Evolutionary conservation across 768 basidiomycete species (phyloP).

Genomic region (Mycena floridula): DNA sequence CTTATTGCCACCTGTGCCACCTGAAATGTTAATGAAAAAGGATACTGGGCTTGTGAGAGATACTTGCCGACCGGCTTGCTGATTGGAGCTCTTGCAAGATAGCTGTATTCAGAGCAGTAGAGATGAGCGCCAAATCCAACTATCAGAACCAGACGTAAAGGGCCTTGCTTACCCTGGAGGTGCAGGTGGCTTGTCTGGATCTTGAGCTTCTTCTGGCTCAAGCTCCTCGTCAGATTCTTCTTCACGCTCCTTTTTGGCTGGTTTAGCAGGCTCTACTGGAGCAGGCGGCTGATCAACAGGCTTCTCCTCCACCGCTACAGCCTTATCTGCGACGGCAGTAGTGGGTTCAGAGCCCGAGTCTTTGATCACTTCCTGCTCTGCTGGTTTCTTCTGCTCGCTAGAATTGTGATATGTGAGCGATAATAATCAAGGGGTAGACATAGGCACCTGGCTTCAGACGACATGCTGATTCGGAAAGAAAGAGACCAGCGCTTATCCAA

Average conservation of each 20-base stretch:
- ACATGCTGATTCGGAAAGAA: not conserved
- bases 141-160: no score
- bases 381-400: not conserved
- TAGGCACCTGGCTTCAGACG: not conserved
- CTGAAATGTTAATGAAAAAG: no score
- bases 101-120: no score
- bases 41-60: no score
- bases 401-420: not conserved
- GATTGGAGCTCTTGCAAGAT: no score
- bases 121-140: no score
- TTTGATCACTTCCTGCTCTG: not conserved
- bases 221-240: not conserved
- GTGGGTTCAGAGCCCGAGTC: not conserved
- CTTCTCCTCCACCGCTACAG: not conserved
- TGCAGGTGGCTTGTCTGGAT: conserved; percentile 1
- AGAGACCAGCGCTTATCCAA: not conserved
- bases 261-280: not conserved
- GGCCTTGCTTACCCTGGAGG: conserved; percentile 3
- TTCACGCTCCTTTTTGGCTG: not conserved
- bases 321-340: conserved; percentile 4
- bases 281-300: not conserved
- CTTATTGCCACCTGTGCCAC: no score
- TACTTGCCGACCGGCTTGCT: no score
- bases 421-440: not conserved
- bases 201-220: not conserved